Evolutionary conservation across 2,329 filamentous ascomycete species (phyloP).

Genomic region (Cyphellophora attinorum): DNA sequence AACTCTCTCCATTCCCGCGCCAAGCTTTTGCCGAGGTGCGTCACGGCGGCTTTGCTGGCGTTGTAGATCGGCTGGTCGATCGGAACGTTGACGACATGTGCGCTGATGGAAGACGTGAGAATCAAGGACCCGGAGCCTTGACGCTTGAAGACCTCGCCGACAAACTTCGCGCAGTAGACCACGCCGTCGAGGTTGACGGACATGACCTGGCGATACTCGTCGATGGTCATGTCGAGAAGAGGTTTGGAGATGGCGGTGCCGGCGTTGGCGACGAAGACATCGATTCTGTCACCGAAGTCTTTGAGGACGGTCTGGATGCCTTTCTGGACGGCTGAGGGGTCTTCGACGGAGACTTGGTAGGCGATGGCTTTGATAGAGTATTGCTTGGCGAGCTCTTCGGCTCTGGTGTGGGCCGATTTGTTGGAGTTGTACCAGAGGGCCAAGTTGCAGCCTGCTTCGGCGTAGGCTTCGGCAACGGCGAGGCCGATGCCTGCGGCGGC

Average conservation of each 20-base stretch:
- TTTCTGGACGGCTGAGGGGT: conserved; percentile 16
- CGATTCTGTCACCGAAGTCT: conserved; percentile 35
- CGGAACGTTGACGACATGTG: conserved; percentile 42
- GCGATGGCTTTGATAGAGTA: conserved; percentile 25
- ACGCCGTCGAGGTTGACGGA: conserved; percentile 46
- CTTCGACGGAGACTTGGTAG: conserved; percentile 24
- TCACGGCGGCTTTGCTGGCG: conserved; percentile 45
- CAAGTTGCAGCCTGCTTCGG: conserved; percentile 29
- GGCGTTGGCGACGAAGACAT: conserved; percentile 38
- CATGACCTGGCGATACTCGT: conserved; percentile 44
- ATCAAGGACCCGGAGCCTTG: conserved; percentile 42
- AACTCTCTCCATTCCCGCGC: conserved; percentile 50
- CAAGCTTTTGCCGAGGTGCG: conserved; percentile 46
- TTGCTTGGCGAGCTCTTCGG: conserved; percentile 19
- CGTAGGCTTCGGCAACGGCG: conserved; percentile 30
- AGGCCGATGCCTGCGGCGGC: conserved; percentile 28
- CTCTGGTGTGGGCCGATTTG: conserved; percentile 15
- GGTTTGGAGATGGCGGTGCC: conserved; percentile 46
- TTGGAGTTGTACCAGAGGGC: conserved; percentile 25
- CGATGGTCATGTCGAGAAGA: conserved; percentile 43
- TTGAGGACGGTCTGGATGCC: conserved; percentile 23
- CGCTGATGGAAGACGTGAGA: conserved; percentile 43
- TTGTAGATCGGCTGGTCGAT: conserved; percentile 49
- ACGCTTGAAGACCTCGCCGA: conserved; percentile 32
- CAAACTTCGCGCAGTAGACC: conserved; percentile 35